phyloP scores from a whole-genome alignment of 140 eudicot species.

The Cichorium intybus region DNA sequence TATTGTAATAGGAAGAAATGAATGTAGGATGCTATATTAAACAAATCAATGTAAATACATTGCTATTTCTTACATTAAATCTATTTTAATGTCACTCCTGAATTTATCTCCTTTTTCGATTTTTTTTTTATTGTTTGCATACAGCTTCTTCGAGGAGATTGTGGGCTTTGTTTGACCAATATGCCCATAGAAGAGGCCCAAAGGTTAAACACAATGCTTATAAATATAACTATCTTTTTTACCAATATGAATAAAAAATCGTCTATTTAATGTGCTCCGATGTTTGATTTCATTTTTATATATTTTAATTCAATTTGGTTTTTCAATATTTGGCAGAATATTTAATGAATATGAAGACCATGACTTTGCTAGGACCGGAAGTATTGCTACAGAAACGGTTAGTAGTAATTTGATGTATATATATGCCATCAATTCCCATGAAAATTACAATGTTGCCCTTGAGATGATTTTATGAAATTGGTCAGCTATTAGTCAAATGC shows the following conservation, averaged over 20 bases:
- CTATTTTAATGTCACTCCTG: background rate
- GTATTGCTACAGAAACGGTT: constrained; percentile 78
- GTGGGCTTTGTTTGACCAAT: constrained; percentile 80
- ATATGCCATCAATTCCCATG: no score
- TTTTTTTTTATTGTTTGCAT: background rate
- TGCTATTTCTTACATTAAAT: background rate
- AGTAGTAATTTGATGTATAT: constrained; percentile 13
- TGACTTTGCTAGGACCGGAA: constrained; percentile 97
- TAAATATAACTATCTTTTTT: background rate
- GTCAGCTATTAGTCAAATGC: background rate
- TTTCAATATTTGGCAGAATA: constrained; percentile 40
- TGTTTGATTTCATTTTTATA: background rate
- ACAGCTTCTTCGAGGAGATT: constrained; percentile 88
- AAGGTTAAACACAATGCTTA: no score
- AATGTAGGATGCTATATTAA: background rate
- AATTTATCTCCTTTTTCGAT: no score
- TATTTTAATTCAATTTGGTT: background rate
- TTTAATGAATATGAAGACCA: constrained; percentile 73
- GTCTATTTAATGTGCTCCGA: background rate
- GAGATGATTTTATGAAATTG: background rate
- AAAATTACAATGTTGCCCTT: background rate
- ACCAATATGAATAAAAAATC: background rate
- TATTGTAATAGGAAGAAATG: background rate
- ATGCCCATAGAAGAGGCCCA: constrained; percentile 77
- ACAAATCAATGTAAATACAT: background rate